Conservation (phyloP, 1,284 basidiomycete genomes). For the Irpex sp. region DNA sequence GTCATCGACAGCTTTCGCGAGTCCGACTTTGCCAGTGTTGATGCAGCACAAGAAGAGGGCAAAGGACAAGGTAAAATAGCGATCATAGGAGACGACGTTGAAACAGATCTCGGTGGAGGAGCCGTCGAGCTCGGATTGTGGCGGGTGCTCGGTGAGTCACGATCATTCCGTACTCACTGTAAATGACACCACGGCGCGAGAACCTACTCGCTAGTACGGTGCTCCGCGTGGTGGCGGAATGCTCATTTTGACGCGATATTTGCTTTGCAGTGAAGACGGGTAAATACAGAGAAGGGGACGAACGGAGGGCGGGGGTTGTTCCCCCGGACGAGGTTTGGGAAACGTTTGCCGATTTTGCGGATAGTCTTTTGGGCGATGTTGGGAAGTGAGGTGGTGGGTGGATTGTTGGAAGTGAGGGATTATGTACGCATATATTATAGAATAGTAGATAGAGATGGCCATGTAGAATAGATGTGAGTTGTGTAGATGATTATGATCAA, state of each 20-base stretch:
- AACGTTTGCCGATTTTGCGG: conserved; percentile 53
- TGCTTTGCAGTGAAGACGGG: conserved; percentile 50
- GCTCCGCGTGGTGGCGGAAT: background rate
- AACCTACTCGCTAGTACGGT: background rate
- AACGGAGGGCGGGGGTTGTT: conserved; percentile 31
- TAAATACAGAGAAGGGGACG: conserved; percentile 60
- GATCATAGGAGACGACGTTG: conserved; percentile 66
- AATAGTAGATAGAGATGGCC: background rate
- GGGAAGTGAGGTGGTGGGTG: no score
- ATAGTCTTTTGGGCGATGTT: conserved; percentile 33
- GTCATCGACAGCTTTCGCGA: conserved; percentile 46
- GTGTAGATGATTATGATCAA: background rate
- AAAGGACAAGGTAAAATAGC: conserved; percentile 40
- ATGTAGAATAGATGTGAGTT: background rate
- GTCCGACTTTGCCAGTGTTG: conserved; percentile 10
- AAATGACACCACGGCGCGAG: background rate
- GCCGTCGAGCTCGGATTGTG: conserved; percentile 57
- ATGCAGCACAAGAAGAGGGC: background rate
- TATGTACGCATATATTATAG: background rate
- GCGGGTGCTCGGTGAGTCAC: conserved; percentile 55
- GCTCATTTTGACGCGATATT: conserved; percentile 9
- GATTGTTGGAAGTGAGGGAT: background rate
- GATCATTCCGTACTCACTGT: conserved; percentile 2
- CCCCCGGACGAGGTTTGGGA: conserved; percentile 52
- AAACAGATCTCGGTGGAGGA: conserved; percentile 62